Conservation (phyloP, 139 green algal species). For the Tetratostichococcus sp. region DNA sequence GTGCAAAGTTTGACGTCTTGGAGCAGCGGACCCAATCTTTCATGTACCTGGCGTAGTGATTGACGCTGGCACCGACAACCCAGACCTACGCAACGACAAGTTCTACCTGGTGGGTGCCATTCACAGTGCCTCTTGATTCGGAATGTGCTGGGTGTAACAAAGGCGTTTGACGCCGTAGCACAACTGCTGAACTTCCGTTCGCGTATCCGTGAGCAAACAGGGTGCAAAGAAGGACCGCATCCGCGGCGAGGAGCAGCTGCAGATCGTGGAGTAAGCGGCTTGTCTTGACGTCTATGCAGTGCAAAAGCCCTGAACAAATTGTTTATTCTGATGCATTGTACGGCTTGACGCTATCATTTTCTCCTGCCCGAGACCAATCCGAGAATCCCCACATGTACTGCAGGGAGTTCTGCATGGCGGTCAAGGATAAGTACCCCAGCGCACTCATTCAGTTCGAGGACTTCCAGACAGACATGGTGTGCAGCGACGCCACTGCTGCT, state of each 20-base stretch:
- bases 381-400: neutral
- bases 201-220: no score
- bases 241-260: slow-evolving; percentile 48
- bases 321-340: no score
- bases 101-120: slow-evolving; percentile 59
- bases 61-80: slow-evolving; percentile 85
- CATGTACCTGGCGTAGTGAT: slow-evolving; percentile 30
- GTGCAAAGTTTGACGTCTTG: no score
- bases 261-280: slow-evolving; percentile 37
- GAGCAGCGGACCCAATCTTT: no score
- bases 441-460: slow-evolving; percentile 89
- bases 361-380: no score
- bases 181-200: neutral
- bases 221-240: slow-evolving; percentile 38
- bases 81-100: slow-evolving; percentile 62
- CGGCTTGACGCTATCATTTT: no score
- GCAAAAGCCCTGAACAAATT: no score
- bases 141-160: no score
- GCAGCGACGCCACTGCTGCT: no score
- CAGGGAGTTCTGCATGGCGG: slow-evolving; percentile 42
- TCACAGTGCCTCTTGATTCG: no score
- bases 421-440: slow-evolving; percentile 32
- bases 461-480: slow-evolving; percentile 50
- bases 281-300: neutral
- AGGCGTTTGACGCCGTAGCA: no score